Evolutionary conservation across 495 filamentous ascomycete genomes (phyloP), one percentile per base, ranked within the genome.

Genomic region (Aspergillus avenaceus): DNA sequence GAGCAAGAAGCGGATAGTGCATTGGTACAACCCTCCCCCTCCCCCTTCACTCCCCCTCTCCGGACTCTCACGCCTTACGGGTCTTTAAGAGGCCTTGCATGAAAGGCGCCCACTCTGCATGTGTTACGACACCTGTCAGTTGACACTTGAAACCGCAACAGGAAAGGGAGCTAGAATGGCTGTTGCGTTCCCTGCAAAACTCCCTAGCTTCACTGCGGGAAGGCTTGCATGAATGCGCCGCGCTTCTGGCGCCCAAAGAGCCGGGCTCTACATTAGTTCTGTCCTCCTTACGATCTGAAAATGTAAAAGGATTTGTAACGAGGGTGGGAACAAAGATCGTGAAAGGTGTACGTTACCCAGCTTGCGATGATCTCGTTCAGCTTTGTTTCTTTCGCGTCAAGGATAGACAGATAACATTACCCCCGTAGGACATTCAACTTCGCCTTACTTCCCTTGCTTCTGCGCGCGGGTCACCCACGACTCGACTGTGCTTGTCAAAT

Each of bases 241-340:
- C 82, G 21, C 80, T 97, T 8, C 80, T 98, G 27, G 82, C 88
- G 8, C 90, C 92, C 2, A 73, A 84, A 50, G 88, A 95, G 55
- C 84, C 85, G 1, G 87, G 87, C 11, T 88, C 83, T 46, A 98
- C 91, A 4, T 81, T 98, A 41, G 91, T 88, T 6, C 74, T 97
- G 23, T 91, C 87, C 45, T 93, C 90, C n/a, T 72, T 85, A 28
- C 80, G 95, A 14, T 89, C 86, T 40, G 93, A 98, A 72, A 82
- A 78, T 52, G 83, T 97, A 27, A 98, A 98, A 64, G 93, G 93
- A 4, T 85, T 88, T 64, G 79, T 97, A 43, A 97, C 91, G 0
- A 81, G 90, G 21, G 79, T 89, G 9, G 89, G 90, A 6, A 84
- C 84, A 9, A 77, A 81, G 29, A 80, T 95, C 26, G 82, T 90